Percentiles rank a stretch among this genome's conserved stretches.
Conservation (phyloP, 768 basidiomycete species). For the Tricholoma terreum region DNA sequence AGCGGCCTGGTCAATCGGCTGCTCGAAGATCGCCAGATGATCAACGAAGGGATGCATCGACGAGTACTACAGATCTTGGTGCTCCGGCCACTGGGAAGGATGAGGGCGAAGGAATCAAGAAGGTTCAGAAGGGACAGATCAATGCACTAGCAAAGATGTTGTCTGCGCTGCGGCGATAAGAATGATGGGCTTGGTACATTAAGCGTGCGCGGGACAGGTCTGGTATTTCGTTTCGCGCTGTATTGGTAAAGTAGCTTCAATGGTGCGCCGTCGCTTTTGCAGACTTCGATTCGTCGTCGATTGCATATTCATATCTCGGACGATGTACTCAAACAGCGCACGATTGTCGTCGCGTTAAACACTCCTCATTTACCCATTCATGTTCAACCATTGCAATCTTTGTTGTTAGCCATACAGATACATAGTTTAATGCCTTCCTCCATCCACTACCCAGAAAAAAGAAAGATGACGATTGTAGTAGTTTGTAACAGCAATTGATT, state of each 20-base stretch:
- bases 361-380: conserved; percentile 15
- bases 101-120: conserved; percentile 54
- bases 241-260: conserved; percentile 53
- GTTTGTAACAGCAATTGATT: conserved; percentile 8
- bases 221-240: conserved; percentile 39
- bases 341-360: conserved; percentile 12
- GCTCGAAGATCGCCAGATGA: conserved; percentile 43
- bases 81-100: conserved; percentile 37
- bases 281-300: conserved; percentile 14
- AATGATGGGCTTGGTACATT: conserved; percentile 16
- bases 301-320: conserved; percentile 11
- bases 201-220: conserved; percentile 30
- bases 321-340: conserved; percentile 11
- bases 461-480: conserved; percentile 11
- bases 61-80: conserved; percentile 71
- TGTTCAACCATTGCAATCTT: conserved; percentile 18
- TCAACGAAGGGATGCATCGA: conserved; percentile 60
- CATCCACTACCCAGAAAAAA: conserved; percentile 2
- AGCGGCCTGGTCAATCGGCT: conserved; percentile 48
- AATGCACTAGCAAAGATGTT: conserved; percentile 90
- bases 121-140: conserved; percentile 89
- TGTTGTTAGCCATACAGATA: conserved; percentile 16
- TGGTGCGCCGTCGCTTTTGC: conserved; percentile 32
- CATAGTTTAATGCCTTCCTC: conserved; percentile 19
- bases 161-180: conserved; percentile 62